A percentile compares a stretch with the other conserved stretches of the same genome.
Evolutionary conservation across 2,329 filamentous ascomycete species (phyloP).

Genomic region (Penicillium sp.): DNA sequence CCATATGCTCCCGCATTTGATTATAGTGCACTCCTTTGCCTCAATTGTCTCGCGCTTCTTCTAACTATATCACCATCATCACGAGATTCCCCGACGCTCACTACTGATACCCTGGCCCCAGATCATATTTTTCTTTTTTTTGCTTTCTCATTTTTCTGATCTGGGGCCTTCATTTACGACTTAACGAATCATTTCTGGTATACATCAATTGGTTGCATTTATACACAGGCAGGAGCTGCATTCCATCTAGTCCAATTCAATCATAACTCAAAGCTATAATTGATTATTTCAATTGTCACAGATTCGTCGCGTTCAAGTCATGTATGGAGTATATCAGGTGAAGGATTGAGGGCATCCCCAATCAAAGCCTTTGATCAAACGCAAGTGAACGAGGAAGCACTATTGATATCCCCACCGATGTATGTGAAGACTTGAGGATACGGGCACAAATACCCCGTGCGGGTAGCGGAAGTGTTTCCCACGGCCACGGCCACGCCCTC

Average conservation of each 20-base stretch:
- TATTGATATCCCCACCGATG: not conserved
- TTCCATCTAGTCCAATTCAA: too few relatives aligned
- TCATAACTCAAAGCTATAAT: too few relatives aligned
- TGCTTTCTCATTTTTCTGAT: too few relatives aligned
- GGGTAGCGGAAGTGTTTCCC: not conserved
- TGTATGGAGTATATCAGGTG: too few relatives aligned
- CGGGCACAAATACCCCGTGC: conserved; percentile 4
- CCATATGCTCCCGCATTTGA: not conserved
- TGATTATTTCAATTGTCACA: too few relatives aligned
- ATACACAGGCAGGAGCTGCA: too few relatives aligned
- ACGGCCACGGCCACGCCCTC: conserved; percentile 4
- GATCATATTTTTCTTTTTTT: not conserved
- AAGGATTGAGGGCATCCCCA: too few relatives aligned
- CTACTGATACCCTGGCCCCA: not conserved
- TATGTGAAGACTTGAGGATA: conserved; percentile 8
- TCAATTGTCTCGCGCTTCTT: conserved; percentile 9
- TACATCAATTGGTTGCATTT: too few relatives aligned
- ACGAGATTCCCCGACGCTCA: not conserved
- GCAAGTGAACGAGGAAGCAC: conserved; percentile 4
- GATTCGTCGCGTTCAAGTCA: too few relatives aligned
- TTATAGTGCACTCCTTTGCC: conserved; percentile 14
- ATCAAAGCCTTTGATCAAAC: not conserved
- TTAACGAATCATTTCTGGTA: too few relatives aligned
- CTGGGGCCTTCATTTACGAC: too few relatives aligned
- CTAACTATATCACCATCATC: not conserved